Percentiles rank a stretch among this genome's conserved stretches.
Conservation (phyloP, 345 rosid species). For the Kernera saxatilis region DNA sequence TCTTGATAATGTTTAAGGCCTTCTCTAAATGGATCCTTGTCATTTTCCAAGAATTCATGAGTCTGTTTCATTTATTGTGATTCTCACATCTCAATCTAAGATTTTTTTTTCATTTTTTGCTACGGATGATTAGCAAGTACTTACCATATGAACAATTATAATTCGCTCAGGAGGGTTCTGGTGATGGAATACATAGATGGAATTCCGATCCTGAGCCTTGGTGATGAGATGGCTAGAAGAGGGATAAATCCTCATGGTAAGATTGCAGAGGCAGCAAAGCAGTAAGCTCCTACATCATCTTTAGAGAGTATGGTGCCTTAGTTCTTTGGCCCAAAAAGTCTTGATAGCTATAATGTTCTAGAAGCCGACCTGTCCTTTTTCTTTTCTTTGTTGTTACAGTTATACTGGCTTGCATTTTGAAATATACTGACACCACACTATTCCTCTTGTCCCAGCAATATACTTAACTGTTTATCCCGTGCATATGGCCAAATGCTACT, state of each 20-base stretch:
- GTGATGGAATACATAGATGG: slow-evolving; percentile 95
- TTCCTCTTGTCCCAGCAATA: slow-evolving; percentile 46
- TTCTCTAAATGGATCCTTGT: not conserved
- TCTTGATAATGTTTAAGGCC: not conserved
- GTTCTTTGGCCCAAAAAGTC: not conserved
- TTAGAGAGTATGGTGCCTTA: slow-evolving; percentile 31
- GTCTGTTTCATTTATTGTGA: not conserved
- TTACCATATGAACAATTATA: not conserved
- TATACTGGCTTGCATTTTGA: not conserved
- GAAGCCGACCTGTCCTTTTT: not conserved
- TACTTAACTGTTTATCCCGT: slow-evolving; percentile 69
- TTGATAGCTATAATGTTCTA: slow-evolving; percentile 9
- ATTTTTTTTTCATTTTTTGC: not conserved
- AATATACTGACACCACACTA: slow-evolving; percentile 7
- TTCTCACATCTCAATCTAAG: not conserved
- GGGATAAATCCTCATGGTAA: slow-evolving; percentile 81
- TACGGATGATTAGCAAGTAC: not conserved
- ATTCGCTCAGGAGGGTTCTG: slow-evolving; percentile 54
- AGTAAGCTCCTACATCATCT: slow-evolving; percentile 64
- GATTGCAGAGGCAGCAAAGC: slow-evolving; percentile 86
- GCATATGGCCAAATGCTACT: slow-evolving; percentile 97
- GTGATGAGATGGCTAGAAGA: slow-evolving; percentile 85
- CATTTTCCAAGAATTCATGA: not conserved
- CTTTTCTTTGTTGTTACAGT: not conserved
- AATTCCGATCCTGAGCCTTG: slow-evolving; percentile 81